Base-by-base conservation (phyloP, 176 grass and related monocot species). In the Triticum timopheevii region DNA sequence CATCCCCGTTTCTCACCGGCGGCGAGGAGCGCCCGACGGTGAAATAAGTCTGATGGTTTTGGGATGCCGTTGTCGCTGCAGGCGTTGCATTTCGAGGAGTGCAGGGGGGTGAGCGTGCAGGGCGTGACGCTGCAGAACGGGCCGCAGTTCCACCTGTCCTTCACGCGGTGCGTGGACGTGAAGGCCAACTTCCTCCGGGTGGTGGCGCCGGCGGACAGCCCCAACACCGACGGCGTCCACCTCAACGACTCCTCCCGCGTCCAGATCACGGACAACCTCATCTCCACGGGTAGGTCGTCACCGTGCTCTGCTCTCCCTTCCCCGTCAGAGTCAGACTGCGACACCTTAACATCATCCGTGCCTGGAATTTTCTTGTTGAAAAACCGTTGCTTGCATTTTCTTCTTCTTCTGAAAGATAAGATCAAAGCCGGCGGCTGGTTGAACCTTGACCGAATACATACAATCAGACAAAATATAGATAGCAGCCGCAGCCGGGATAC, bases 211-310 rank as follows among this genome's bases (percentile, higher is more conserved):
- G 86, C 75, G 47, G 86, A 94, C 70, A 98, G 96, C 78, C 96
- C 93, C 33, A 98, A 98, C 88, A 98, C 96, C 82, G 96, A 98
- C 83, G 96, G 93, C 65, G 86, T 98, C 79, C 88, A 94, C 81
- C 89, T 98, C 89, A 92, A 89, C 62, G 88, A 72, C 66, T 65
- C 93, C 42, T 65, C 61, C 20, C 89, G 47, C 11, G 82, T 94
- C 77, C 20, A 34, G 19, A 89, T 98, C 83, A 93, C 38, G 77
- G 81, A 89, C 13, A 90, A 88, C 30, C 82, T 83, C 13, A 92
- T 98, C 80, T 78, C 67, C 22, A 94, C 88, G 78, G 96, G 96
- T 98, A 44, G 38, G 63, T 13, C 45, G 22, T 45, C 70, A 40
- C 0, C 3, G 8, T 38, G 3, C 34, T 72, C 39, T 5, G 35